phyloP scores from a whole-genome alignment of 2,329 filamentous ascomycete species.

The Exophiala aquamarina region DNA sequence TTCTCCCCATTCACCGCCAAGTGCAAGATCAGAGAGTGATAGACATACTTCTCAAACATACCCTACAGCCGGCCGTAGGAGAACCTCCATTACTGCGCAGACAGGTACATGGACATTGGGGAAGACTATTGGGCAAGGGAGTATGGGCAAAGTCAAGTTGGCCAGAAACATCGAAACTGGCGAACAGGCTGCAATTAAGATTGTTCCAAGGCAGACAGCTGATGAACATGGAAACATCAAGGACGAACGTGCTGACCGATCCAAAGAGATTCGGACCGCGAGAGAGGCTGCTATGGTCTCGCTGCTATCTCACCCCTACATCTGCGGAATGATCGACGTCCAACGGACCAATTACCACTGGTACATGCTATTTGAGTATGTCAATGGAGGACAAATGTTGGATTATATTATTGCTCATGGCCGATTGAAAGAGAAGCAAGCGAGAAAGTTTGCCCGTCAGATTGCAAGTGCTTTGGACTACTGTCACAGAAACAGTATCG shows the following conservation, averaged over 20 bases:
- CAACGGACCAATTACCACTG: constrained; percentile 96
- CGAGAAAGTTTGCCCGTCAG: constrained; percentile 94
- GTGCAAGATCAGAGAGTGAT: constrained; percentile 47
- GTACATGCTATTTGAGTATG: constrained; percentile 99
- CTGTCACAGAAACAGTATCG: constrained; percentile 96
- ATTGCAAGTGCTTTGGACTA: constrained; percentile 97
- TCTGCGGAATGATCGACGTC: constrained; percentile 93
- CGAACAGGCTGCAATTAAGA: constrained; percentile 97
- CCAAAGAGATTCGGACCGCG: constrained; percentile 92
- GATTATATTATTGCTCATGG: constrained; percentile 99
- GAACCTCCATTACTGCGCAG: constrained; percentile 84
- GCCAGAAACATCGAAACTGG: constrained; percentile 85
- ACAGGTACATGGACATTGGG: constrained; percentile 93
- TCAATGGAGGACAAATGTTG: constrained; percentile 98
- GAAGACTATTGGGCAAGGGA: constrained; percentile 95
- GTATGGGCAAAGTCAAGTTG: constrained; percentile 98
- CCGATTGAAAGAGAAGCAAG: constrained; percentile 96
- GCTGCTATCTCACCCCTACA: constrained; percentile 89
- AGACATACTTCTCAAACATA: constrained; percentile 45
- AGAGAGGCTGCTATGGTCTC: constrained; percentile 96
- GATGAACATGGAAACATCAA: constrained; percentile 74
- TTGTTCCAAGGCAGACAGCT: constrained; percentile 85
- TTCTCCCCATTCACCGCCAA: constrained; percentile 48
- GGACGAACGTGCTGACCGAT: constrained; percentile 89
- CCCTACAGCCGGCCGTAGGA: constrained; percentile 48